Conservation (phyloP, 2,329 filamentous ascomycete genomes). For the Penicillium sp. region DNA sequence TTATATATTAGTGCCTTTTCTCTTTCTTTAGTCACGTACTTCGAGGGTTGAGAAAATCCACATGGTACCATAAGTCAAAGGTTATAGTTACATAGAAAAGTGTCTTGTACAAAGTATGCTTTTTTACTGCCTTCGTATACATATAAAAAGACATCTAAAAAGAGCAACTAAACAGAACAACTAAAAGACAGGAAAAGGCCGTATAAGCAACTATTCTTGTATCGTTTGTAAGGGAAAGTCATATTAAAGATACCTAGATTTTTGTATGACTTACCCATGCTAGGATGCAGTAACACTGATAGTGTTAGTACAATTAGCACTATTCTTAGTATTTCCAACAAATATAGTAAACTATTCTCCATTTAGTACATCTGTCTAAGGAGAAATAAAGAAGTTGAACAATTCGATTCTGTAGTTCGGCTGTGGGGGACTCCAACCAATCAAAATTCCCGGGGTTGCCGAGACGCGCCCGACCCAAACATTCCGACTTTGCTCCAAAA, state of each 20-base stretch:
- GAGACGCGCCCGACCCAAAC: slow-evolving; percentile 17
- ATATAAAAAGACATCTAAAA: too few relatives aligned
- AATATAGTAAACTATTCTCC: neutral
- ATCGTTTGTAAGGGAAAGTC: neutral
- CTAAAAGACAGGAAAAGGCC: too few relatives aligned
- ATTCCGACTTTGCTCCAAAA: slow-evolving; percentile 15
- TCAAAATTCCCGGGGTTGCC: slow-evolving; percentile 12
- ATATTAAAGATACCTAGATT: neutral
- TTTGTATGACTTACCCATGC: neutral
- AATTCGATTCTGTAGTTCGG: neutral
- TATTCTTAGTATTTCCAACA: neutral
- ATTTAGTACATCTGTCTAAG: neutral
- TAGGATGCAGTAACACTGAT: neutral
- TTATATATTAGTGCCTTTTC: neutral
- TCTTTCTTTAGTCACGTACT: neutral
- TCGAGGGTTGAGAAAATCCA: neutral
- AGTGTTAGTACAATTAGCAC: neutral
- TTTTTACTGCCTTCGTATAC: too few relatives aligned
- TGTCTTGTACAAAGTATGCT: too few relatives aligned
- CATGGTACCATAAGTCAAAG: neutral
- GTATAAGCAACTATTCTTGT: neutral
- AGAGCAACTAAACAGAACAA: too few relatives aligned
- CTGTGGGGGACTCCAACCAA: neutral
- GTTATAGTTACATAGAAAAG: too few relatives aligned
- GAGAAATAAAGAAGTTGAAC: neutral